These are phyloP conservation scores for Wickerhamiella musiphila DNA, from an alignment of 805 yeast genomes.

Conservation along the genomic window DNA sequence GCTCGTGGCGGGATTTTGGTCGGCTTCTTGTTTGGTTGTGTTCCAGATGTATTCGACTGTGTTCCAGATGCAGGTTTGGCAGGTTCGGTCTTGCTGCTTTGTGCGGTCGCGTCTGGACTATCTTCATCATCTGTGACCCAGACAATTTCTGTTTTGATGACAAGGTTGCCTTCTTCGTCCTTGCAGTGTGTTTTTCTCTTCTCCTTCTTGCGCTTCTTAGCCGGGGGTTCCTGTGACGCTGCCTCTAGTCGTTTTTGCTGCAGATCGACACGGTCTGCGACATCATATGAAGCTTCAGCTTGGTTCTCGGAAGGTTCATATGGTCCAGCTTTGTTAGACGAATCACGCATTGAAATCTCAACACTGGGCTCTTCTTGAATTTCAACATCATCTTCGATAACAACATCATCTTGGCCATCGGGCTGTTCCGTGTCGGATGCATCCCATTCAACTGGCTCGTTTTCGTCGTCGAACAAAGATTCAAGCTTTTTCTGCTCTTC, in stretches of 20 bases:
- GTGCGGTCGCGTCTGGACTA: background rate
- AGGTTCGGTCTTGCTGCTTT: too few species aligned
- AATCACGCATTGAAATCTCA: background rate
- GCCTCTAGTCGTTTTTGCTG: background rate
- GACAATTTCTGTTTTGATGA: background rate
- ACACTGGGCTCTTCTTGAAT: background rate
- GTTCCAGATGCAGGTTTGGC: slow-evolving; percentile 1
- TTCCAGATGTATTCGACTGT: background rate
- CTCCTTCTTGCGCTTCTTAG: background rate
- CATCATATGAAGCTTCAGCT: background rate
- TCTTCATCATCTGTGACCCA: slow-evolving; percentile 4
- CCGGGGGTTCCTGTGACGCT: background rate
- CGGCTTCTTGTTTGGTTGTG: background rate
- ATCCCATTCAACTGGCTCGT: background rate
- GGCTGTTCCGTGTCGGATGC: background rate
- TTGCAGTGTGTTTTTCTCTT: background rate
- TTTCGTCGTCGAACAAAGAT: slow-evolving; percentile 4
- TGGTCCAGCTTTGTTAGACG: background rate
- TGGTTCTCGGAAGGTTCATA: background rate
- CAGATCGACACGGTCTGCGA: background rate
- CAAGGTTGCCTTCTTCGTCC: background rate
- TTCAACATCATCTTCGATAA: slow-evolving; percentile 2
- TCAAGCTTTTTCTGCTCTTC: slow-evolving; percentile 5
- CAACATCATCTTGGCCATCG: background rate
- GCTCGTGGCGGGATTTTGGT: background rate